phyloP scores from a whole-genome alignment of 495 filamentous ascomycete genomes.

The Penicillium ochrochloron region DNA sequence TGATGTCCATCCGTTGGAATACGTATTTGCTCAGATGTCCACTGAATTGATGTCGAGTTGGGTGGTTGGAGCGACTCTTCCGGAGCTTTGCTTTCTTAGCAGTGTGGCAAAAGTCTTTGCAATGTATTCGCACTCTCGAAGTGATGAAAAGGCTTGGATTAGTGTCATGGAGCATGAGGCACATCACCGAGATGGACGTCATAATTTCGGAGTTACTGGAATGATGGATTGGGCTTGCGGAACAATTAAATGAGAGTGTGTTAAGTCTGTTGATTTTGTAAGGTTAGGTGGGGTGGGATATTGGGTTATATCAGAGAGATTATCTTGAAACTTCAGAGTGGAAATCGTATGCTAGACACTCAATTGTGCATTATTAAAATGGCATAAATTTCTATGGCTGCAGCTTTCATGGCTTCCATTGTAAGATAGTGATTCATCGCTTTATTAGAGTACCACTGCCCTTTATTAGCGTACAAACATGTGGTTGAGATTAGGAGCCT shows the following conservation, averaged over 20 bases:
- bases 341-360: neutral
- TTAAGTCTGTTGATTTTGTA: neutral
- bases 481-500: too few relatives aligned
- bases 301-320: neutral
- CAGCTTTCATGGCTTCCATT: too few relatives aligned
- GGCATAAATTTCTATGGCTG: too few relatives aligned
- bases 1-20: neutral
- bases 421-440: too few relatives aligned
- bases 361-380: too few relatives aligned
- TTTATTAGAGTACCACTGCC: too few relatives aligned
- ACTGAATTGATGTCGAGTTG: slow-evolving; percentile 24
- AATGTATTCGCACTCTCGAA: slow-evolving; percentile 1
- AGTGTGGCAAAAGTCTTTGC: slow-evolving; percentile 1
- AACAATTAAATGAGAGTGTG: neutral
- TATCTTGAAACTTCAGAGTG: neutral
- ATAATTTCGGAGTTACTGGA: slow-evolving; percentile 4
- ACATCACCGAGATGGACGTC: slow-evolving; percentile 2
- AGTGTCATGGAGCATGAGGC: slow-evolving; percentile 4
- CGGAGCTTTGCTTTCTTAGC: slow-evolving; percentile 1
- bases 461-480: too few relatives aligned
- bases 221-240: neutral
- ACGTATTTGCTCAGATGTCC: neutral
- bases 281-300: neutral
- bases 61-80: slow-evolving; percentile 1
- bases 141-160: neutral